Evolutionary conservation across 345 rosid species (phyloP).

Genomic region (Pugionium dolabratum): DNA sequence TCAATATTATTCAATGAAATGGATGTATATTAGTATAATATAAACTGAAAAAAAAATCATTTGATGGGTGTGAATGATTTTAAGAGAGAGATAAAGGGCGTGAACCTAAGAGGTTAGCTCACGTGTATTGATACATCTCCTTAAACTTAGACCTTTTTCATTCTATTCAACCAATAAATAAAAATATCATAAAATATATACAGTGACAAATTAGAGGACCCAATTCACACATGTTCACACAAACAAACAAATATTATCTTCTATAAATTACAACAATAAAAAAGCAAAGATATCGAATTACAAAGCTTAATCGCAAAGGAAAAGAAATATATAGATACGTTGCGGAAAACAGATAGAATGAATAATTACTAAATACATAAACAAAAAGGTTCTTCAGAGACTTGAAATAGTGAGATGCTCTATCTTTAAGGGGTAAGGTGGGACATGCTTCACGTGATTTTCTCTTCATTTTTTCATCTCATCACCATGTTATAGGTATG

Average conservation of each 20-base stretch:
- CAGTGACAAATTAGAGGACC: slow-evolving; percentile 13
- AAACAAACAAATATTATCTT: slow-evolving; percentile 15
- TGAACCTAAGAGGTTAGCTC: slow-evolving; percentile 77
- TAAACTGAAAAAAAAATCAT: slow-evolving; percentile 33
- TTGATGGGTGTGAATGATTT: slow-evolving; percentile 47
- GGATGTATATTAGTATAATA: not conserved
- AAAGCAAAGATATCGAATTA: slow-evolving; percentile 7
- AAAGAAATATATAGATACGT: slow-evolving; percentile 41
- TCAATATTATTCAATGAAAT: too few relatives aligned
- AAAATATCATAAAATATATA: not conserved
- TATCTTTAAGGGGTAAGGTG: slow-evolving; percentile 58
- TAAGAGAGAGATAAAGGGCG: slow-evolving; percentile 53
- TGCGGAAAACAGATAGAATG: not conserved
- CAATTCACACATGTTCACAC: slow-evolving; percentile 29
- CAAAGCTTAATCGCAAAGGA: slow-evolving; percentile 60
- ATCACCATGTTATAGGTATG: slow-evolving; percentile 20
- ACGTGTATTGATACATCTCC: slow-evolving; percentile 68
- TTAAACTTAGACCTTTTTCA: slow-evolving; percentile 45
- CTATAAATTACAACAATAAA: not conserved
- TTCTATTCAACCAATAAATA: slow-evolving; percentile 20
- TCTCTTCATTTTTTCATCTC: slow-evolving; percentile 42
- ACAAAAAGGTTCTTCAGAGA: slow-evolving; percentile 13
- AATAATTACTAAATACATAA: not conserved
- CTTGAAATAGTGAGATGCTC: slow-evolving; percentile 52
- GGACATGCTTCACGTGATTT: slow-evolving; percentile 81